phyloP scores from a whole-genome alignment of 2,329 filamentous ascomycete species.

The Fusarium sororula region DNA sequence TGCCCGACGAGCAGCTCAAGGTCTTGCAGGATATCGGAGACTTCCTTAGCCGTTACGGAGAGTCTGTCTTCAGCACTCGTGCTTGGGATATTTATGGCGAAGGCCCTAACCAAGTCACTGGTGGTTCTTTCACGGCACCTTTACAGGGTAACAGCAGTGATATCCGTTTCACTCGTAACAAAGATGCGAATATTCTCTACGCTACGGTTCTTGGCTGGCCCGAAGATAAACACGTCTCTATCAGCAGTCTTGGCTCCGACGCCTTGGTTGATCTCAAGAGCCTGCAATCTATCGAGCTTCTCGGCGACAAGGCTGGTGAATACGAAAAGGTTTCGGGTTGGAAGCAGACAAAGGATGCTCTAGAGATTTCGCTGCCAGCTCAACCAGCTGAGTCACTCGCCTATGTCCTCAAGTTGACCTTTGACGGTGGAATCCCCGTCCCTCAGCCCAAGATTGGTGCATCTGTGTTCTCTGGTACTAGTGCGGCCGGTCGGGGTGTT shows the following conservation, averaged over 20 bases:
- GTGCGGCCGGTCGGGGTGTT: background rate
- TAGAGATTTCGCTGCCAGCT: background rate
- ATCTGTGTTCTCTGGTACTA: background rate
- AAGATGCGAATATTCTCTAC: background rate
- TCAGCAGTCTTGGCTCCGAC: background rate
- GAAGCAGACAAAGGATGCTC: constrained; percentile 2
- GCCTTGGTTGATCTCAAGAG: background rate
- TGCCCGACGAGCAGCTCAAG: constrained; percentile 3
- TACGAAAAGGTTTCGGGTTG: background rate
- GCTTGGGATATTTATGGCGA: constrained; percentile 13
- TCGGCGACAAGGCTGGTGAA: background rate
- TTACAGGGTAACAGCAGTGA: constrained; percentile 11
- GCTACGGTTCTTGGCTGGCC: constrained; percentile 12
- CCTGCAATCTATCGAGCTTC: background rate
- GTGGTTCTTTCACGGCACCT: constrained; percentile 2
- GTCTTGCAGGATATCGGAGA: constrained; percentile 2
- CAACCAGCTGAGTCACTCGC: background rate
- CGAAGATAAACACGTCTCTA: background rate
- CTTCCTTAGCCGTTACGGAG: constrained; percentile 2
- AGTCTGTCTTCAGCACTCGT: background rate
- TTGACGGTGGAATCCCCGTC: background rate
- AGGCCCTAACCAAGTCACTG: constrained; percentile 2
- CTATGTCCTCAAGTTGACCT: background rate
- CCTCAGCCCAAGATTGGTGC: background rate
- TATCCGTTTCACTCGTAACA: constrained; percentile 11